A percentile compares a stretch with the other conserved stretches of the same genome.
Evolutionary conservation across 345 rosid species (phyloP).

Genomic region (Corymbia maculata): DNA sequence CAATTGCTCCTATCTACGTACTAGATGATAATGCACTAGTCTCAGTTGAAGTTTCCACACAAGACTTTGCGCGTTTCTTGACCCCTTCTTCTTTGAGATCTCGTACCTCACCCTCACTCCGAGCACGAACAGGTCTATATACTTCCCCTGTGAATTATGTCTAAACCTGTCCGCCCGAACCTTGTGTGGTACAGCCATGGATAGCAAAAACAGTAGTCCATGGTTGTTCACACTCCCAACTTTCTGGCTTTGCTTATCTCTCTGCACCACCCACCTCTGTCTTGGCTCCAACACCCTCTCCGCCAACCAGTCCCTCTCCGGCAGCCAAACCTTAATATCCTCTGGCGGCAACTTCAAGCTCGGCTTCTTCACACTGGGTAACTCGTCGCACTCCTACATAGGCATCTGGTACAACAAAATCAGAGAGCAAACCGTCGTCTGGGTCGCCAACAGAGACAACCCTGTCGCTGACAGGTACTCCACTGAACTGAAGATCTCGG

Average conservation of each 20-base stretch:
- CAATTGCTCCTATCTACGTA: not conserved
- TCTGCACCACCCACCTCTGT: conserved; percentile 7
- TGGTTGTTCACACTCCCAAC: conserved; percentile 5
- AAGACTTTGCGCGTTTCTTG: not conserved
- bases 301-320: conserved; percentile 38
- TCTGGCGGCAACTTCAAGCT: conserved; percentile 26
- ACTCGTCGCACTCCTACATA: conserved; percentile 45
- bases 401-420: conserved; percentile 62
- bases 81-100: not conserved
- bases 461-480: conserved; percentile 34
- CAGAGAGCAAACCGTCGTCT: conserved; percentile 29
- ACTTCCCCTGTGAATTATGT: not conserved
- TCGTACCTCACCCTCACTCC: not conserved
- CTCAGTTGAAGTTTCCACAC: not conserved
- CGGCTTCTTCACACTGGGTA: conserved; percentile 62
- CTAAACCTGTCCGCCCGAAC: not conserved
- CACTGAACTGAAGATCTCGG: conserved; percentile 37
- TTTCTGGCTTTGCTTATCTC: conserved; percentile 15
- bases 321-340: conserved; percentile 47
- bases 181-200: conserved; percentile 9
- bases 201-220: not conserved
- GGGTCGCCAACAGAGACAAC: conserved; percentile 74
- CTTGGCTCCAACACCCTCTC: conserved; percentile 27
- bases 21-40: not conserved
- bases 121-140: not conserved